Evolutionary conservation across 73 alveolate species (phyloP).

Genomic region (Uronychia setigera): DNA sequence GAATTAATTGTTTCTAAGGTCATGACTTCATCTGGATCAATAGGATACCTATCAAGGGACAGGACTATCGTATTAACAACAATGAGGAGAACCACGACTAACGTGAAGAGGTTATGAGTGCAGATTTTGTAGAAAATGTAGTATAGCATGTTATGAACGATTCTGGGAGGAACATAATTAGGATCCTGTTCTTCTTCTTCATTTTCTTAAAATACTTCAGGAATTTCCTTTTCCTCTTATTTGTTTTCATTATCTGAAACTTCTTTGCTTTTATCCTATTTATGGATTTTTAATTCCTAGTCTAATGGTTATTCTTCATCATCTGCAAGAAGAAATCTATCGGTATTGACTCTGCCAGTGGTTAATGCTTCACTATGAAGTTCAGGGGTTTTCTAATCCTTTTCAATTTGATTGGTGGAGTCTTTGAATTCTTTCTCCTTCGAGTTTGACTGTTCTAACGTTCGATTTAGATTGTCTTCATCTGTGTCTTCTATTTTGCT

Average conservation of each 20-base stretch:
- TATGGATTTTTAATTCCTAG: not conserved
- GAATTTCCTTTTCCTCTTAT: not conserved
- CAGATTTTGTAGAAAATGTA: not conserved
- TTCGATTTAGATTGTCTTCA: not conserved
- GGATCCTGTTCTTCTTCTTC: not conserved
- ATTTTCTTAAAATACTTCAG: not conserved
- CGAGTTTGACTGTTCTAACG: not conserved
- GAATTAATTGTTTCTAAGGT: slow-evolving; percentile 8
- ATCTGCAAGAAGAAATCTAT: not conserved
- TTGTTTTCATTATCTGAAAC: not conserved
- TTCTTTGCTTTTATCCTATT: not conserved
- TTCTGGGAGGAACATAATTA: not conserved
- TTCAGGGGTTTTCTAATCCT: too few species aligned
- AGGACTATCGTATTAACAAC: slow-evolving; percentile 46
- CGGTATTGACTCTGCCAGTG: not conserved
- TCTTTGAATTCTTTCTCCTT: not conserved
- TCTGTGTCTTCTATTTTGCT: not conserved
- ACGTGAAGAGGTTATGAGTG: not conserved
- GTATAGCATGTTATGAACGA: not conserved
- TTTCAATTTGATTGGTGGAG: too few species aligned
- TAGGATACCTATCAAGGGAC: slow-evolving; percentile 45
- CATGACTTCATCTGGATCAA: not conserved
- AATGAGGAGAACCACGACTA: slow-evolving; percentile 15
- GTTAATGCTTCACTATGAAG: too few species aligned
- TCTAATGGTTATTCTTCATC: not conserved